Base-by-base conservation (phyloP, 2,329 filamentous ascomycete species). In the Chlorencoelia australis region DNA sequence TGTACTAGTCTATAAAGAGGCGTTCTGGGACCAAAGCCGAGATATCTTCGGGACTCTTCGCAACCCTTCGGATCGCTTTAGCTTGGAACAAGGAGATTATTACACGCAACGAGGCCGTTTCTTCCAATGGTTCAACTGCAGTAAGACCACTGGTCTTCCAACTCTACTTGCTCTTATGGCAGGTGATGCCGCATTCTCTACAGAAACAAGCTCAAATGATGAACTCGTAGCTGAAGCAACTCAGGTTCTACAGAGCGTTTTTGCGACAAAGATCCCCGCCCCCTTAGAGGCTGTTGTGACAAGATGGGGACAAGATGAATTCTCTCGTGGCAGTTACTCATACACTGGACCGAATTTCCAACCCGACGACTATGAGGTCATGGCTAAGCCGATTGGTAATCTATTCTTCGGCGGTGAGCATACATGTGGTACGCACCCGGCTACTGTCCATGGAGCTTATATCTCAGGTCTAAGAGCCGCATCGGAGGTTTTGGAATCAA, bases 81-180 rank as follows among this genome's bases (percentile, higher is more conserved):
- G 86, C 53, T 69, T 88, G 37, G 68, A 78, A 29, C 86, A 93
- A 52, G 72, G 73, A 33, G 83, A 94, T 46, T 96, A 96, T 53
- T 68, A 77, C 4, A 66, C 71, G 3, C 79, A 77, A 43, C 76
- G 89, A 35, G 89, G 89, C n/a, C 80, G 88, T 16, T 94, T 94
- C 61, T 98, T 96, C 53, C 75, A 98, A 50, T 96, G 94, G 74
- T 96, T 94, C 74, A 96, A 98, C 52, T 86, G 87, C 37, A 81
- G 87, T 42, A 84, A 86, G 49, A 94, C 85, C 3, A 87, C 83
- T 30, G 93, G 93, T 1, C 67, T 94, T 22, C 91, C 84, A 1
- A 86, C 87, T 34, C 69, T 95, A 16, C 77, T 96, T 42, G 91
- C 86, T 7, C 70, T 98, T 18, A 95, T 98, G 89, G 89, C 89